These are phyloP conservation scores for Globisporangium yorkense DNA, from an alignment of 352 stramenopile genomes.

Conservation along the genomic window DNA sequence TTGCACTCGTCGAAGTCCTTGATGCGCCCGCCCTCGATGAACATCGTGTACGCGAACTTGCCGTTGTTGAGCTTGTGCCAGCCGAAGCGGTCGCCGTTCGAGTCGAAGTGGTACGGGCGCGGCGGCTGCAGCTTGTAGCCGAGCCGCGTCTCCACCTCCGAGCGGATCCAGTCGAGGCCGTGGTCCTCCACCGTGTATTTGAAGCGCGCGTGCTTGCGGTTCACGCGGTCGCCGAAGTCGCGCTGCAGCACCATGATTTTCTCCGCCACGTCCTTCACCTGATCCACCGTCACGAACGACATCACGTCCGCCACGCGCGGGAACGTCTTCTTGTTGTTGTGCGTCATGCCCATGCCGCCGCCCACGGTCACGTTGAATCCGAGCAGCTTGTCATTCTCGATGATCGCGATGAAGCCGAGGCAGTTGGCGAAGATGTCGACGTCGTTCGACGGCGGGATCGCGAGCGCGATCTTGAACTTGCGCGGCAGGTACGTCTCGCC, in stretches of 20 bases:
- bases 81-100: constrained; percentile 69
- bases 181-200: constrained; percentile 99
- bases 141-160: constrained; percentile 92
- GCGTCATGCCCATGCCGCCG: constrained; percentile 96
- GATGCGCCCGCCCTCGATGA: constrained; percentile 87
- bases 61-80: constrained; percentile 69
- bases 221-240: constrained; percentile 96
- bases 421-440: constrained; percentile 98
- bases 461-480: constrained; percentile 99
- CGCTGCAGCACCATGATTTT: constrained; percentile 93
- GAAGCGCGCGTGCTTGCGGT: constrained; percentile 95
- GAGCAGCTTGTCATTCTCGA: constrained; percentile 72
- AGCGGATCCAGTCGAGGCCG: constrained; percentile 92
- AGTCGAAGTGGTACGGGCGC: constrained; percentile 56
- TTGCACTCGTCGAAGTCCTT: constrained; percentile 87
- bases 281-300: constrained; percentile 93
- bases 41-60: constrained; percentile 81
- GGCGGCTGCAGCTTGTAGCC: constrained; percentile 91
- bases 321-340: constrained; percentile 98
- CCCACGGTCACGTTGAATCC: constrained; percentile 97
- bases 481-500: constrained; percentile 94
- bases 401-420: constrained; percentile 93
- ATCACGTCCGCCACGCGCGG: constrained; percentile 94
- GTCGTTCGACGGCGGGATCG: constrained; percentile 96
- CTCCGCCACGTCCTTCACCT: constrained; percentile 88